Evolutionary conservation across 1,139 yeast genomes (phyloP).

Genomic region (Nadsonia commutata): DNA sequence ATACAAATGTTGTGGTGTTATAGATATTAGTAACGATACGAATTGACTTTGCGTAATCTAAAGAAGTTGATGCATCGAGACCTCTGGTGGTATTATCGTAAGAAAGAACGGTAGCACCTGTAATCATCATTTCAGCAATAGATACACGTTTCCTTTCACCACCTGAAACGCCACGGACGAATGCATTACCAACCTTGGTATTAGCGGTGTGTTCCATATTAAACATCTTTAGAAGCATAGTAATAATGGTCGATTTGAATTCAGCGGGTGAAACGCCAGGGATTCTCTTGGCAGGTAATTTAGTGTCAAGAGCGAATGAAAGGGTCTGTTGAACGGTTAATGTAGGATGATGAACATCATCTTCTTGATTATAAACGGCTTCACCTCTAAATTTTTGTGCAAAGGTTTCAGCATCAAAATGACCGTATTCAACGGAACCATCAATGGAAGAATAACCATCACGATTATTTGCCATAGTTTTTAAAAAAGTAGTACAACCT

Average conservation of each 20-base stretch:
- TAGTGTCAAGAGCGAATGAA: constrained; percentile 41
- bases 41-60: constrained; percentile 46
- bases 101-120: constrained; percentile 40
- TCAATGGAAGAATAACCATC: constrained; percentile 22
- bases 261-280: constrained; percentile 33
- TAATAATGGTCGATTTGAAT: constrained; percentile 32
- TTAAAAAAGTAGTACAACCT: constrained; percentile 46
- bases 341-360: constrained; percentile 60
- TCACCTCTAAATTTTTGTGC: constrained; percentile 47
- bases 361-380: constrained; percentile 57
- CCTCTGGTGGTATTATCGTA: constrained; percentile 68
- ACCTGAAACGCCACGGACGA: constrained; percentile 45
- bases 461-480: constrained; percentile 37
- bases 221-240: constrained; percentile 36
- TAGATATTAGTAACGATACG: constrained; percentile 41
- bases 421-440: constrained; percentile 36
- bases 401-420: constrained; percentile 34
- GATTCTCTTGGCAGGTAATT: constrained; percentile 37
- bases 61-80: constrained; percentile 54
- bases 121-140: constrained; percentile 42
- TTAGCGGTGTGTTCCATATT: constrained; percentile 39
- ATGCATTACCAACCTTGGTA: constrained; percentile 44
- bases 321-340: constrained; percentile 48
- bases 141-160: constrained; percentile 49
- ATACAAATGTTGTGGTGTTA: constrained; percentile 39